Percentiles rank a stretch among this genome's conserved stretches.
phyloP scores from a whole-genome alignment of 2,329 filamentous ascomycete genomes.

The Colletotrichum sojae region DNA sequence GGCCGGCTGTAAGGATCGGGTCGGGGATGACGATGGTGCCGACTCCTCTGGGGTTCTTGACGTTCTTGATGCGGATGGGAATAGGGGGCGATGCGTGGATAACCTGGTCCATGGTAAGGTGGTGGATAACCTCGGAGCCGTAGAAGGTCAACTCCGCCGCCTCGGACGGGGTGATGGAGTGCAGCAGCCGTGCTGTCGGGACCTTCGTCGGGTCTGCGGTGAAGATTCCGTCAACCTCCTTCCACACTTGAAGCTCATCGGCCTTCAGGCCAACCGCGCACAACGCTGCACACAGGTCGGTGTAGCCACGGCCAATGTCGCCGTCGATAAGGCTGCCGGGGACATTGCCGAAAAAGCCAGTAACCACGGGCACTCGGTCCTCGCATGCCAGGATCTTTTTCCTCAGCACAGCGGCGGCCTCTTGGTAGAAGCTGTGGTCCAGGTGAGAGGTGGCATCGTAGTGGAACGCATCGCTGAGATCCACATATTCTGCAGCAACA shows the following conservation, averaged over 20 bases:
- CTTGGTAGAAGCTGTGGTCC: slow-evolving; percentile 78
- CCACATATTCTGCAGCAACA: slow-evolving; percentile 89
- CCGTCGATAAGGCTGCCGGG: slow-evolving; percentile 90
- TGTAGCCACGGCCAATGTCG: slow-evolving; percentile 95
- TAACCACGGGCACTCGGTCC: slow-evolving; percentile 82
- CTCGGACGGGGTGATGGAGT: slow-evolving; percentile 92
- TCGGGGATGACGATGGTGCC: slow-evolving; percentile 91
- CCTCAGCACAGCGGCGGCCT: slow-evolving; percentile 72
- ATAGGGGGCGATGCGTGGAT: slow-evolving; percentile 85
- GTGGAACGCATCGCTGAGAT: slow-evolving; percentile 86
- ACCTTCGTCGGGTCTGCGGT: slow-evolving; percentile 88
- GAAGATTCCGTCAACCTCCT: slow-evolving; percentile 98
- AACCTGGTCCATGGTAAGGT: slow-evolving; percentile 97
- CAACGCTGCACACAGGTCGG: slow-evolving; percentile 93
- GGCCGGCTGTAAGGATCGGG: slow-evolving; percentile 66
- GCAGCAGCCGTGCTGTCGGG: slow-evolving; percentile 90
- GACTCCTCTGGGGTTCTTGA: slow-evolving; percentile 85
- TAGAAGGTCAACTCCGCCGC: slow-evolving; percentile 96
- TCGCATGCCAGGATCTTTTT: slow-evolving; percentile 76
- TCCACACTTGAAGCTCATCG: slow-evolving; percentile 96
- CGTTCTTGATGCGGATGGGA: slow-evolving; percentile 91
- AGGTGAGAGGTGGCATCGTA: slow-evolving; percentile 73
- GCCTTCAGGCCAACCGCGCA: slow-evolving; percentile 91
- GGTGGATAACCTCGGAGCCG: slow-evolving; percentile 96
- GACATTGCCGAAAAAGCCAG: slow-evolving; percentile 95